Percentiles rank a stretch among this genome's conserved stretches.
Conservation (phyloP, 805 yeast species). For the Candida oleophila region DNA sequence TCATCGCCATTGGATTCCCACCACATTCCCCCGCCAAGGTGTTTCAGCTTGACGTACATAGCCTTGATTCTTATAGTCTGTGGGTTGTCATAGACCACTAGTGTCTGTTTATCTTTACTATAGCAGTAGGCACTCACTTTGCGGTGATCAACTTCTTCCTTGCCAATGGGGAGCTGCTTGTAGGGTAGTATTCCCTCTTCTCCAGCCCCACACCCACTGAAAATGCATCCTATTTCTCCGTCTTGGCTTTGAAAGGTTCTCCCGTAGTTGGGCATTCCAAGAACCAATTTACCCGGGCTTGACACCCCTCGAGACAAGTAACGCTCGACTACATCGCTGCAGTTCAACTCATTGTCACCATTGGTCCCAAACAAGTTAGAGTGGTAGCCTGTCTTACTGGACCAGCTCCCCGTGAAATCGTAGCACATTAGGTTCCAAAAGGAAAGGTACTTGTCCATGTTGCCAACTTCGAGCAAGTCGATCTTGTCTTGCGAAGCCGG, state of each 20-base stretch:
- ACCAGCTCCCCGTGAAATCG: slow-evolving; percentile 84
- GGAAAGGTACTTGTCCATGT: slow-evolving; percentile 58
- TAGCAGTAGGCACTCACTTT: slow-evolving; percentile 54
- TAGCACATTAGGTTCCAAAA: slow-evolving; percentile 91
- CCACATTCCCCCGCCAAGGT: slow-evolving; percentile 85
- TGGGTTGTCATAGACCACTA: slow-evolving; percentile 68
- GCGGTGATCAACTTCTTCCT: slow-evolving; percentile 41
- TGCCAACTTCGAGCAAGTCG: slow-evolving; percentile 39
- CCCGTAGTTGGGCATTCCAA: slow-evolving; percentile 92
- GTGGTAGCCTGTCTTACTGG: slow-evolving; percentile 58
- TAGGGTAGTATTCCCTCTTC: slow-evolving; percentile 52
- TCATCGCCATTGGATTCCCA: slow-evolving; percentile 91
- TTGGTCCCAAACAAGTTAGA: slow-evolving; percentile 56
- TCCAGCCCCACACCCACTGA: slow-evolving; percentile 33
- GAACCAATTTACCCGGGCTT: slow-evolving; percentile 49
- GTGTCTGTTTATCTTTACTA: slow-evolving; percentile 29
- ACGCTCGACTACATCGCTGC: slow-evolving; percentile 45
- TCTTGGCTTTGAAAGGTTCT: slow-evolving; percentile 29
- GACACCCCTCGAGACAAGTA: slow-evolving; percentile 44
- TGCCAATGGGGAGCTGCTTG: slow-evolving; percentile 49
- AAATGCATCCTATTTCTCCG: slow-evolving; percentile 44
- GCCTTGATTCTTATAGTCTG: slow-evolving; percentile 58
- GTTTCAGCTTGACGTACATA: slow-evolving; percentile 43
- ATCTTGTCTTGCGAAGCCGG: slow-evolving; percentile 62
- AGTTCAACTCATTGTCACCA: slow-evolving; percentile 44